A percentile compares a stretch with the other conserved stretches of the same genome.
Evolutionary conservation across 176 grass and related monocot genomes (phyloP).

Genomic region (Eragrostis curvula): DNA sequence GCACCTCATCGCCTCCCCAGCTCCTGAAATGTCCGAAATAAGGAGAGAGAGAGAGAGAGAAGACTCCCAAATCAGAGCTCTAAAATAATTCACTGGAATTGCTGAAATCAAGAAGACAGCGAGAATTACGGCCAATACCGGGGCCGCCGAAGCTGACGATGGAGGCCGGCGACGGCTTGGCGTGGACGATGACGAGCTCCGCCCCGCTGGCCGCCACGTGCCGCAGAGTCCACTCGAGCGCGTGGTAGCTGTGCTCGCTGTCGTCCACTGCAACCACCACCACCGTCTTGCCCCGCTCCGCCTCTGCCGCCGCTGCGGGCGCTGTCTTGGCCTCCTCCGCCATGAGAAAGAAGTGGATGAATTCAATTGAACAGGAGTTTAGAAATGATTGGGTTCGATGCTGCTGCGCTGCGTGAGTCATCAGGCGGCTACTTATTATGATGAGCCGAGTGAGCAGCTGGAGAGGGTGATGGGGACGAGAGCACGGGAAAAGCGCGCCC

Average conservation of each 20-base stretch:
- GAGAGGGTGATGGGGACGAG: not conserved
- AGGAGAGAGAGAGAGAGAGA: too few relatives aligned
- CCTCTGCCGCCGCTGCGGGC: not conserved
- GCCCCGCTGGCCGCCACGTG: slow-evolving; percentile 27
- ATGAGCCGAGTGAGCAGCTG: not conserved
- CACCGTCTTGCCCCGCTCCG: slow-evolving; percentile 44
- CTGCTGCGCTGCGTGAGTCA: too few relatives aligned
- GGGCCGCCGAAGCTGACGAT: slow-evolving; percentile 48
- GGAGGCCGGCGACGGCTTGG: slow-evolving; percentile 61
- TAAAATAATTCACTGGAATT: not conserved
- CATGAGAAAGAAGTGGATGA: not conserved
- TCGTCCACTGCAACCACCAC: slow-evolving; percentile 73
- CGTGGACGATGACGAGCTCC: slow-evolving; percentile 74
- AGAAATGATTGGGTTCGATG: not conserved
- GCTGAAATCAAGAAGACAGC: too few relatives aligned
- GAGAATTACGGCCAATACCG: slow-evolving; percentile 26
- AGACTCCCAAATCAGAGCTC: not conserved
- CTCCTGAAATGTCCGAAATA: slow-evolving; percentile 24
- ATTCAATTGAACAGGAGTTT: not conserved
- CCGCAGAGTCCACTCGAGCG: slow-evolving; percentile 64
- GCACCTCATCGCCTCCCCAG: slow-evolving; percentile 44
- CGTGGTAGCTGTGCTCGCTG: slow-evolving; percentile 68
- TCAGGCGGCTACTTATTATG: not conserved
- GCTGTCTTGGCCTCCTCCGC: not conserved
- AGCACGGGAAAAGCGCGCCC: not conserved